These are phyloP conservation scores for Thielaviopsis euricoi DNA, from an alignment of 2,329 filamentous ascomycete genomes.

Conservation along the genomic window DNA sequence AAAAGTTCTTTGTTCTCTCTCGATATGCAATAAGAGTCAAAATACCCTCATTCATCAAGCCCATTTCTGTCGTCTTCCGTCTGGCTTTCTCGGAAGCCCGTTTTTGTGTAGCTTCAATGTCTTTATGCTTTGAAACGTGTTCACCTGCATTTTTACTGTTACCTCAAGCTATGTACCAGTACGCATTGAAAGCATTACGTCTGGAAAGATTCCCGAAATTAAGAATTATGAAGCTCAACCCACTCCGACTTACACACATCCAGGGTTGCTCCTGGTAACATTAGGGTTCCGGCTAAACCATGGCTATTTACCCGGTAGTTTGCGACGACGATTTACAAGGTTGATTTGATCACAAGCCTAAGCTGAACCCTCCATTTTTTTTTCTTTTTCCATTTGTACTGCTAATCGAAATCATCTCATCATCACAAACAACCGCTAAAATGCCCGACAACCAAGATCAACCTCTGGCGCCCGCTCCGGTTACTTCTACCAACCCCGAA, in stretches of 20 bases:
- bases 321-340: neutral
- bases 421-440: neutral
- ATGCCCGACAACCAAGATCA: slow-evolving; percentile 11
- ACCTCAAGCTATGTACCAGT: neutral
- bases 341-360: neutral
- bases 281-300: neutral
- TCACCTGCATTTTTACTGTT: neutral
- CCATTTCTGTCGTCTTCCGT: neutral
- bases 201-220: neutral
- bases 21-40: neutral
- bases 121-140: neutral
- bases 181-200: neutral
- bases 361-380: neutral
- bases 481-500: neutral
- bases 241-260: neutral
- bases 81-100: neutral
- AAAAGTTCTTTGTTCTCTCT: neutral
- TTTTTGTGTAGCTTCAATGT: neutral
- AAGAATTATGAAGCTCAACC: no score
- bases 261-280: neutral
- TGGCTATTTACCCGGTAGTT: neutral
- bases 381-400: neutral
- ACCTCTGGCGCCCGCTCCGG: neutral
- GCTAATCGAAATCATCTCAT: neutral
- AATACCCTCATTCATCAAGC: neutral